Evolutionary conservation across 129 eudicot species (phyloP).

Genomic region (Mikania micrantha): DNA sequence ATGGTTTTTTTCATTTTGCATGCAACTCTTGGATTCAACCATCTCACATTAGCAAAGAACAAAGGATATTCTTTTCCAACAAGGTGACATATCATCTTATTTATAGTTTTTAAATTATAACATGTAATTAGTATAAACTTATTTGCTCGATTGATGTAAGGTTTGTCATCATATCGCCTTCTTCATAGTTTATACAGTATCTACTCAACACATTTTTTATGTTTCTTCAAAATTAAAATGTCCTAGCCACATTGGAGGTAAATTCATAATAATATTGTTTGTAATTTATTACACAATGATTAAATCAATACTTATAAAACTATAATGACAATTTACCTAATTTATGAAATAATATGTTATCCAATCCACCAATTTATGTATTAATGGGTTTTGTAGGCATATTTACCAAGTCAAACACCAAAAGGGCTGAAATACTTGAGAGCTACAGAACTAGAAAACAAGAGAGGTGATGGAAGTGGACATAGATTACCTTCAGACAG

Average conservation of each 20-base stretch:
- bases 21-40: conserved; percentile 92
- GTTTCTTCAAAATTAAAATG: too few species aligned
- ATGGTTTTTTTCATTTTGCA: conserved; percentile 69
- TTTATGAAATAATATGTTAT: background rate
- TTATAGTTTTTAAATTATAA: too few species aligned
- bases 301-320: too few species aligned
- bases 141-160: too few species aligned
- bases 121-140: too few species aligned
- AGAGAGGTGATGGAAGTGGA: conserved; percentile 72
- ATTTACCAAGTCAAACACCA: conserved; percentile 78
- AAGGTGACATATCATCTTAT: conserved; percentile 32
- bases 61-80: conserved; percentile 68
- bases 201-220: too few species aligned
- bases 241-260: too few species aligned
- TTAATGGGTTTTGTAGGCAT: conserved; percentile 43
- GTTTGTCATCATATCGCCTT: too few species aligned
- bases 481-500: conserved; percentile 54
- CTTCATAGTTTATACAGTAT: too few species aligned
- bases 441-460: conserved; percentile 52
- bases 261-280: too few species aligned
- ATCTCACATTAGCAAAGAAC: conserved; percentile 42
- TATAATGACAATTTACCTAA: background rate
- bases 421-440: conserved; percentile 55
- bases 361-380: background rate
- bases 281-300: too few species aligned